phyloP scores from a whole-genome alignment of 345 rosid genomes.

The Salix dunnii region DNA sequence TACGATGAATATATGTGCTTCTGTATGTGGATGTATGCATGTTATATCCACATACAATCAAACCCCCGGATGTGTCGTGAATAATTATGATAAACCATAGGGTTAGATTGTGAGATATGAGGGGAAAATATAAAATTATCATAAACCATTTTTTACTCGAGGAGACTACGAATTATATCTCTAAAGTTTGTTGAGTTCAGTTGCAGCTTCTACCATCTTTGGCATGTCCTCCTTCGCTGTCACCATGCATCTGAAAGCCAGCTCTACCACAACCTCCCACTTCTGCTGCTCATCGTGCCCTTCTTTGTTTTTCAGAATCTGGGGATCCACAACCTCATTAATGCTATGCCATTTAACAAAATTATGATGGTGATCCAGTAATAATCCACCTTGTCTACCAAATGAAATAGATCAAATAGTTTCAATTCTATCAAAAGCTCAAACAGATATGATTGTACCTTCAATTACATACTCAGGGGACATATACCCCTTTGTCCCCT shows the following conservation, averaged over 20 bases:
- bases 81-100: too few species aligned
- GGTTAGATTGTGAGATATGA: too few species aligned
- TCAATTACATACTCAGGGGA: background rate
- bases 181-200: background rate
- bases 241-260: background rate
- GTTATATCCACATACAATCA: too few species aligned
- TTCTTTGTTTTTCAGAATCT: background rate
- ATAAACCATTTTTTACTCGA: too few species aligned
- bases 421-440: background rate
- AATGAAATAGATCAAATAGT: background rate
- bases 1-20: too few species aligned
- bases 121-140: too few species aligned
- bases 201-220: background rate
- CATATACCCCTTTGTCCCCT: background rate
- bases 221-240: background rate
- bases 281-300: background rate
- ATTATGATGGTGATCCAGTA: background rate
- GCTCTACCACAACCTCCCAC: background rate
- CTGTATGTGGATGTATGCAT: too few species aligned
- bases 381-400: background rate
- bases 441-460: background rate
- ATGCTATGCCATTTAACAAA: background rate
- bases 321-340: background rate
- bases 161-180: background rate
- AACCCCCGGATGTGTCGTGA: too few species aligned